A percentile compares a stretch with the other conserved stretches of the same genome.
These are phyloP conservation scores for Artomyces pyxidatus DNA, from an alignment of 768 basidiomycete genomes.

Conservation along the genomic window DNA sequence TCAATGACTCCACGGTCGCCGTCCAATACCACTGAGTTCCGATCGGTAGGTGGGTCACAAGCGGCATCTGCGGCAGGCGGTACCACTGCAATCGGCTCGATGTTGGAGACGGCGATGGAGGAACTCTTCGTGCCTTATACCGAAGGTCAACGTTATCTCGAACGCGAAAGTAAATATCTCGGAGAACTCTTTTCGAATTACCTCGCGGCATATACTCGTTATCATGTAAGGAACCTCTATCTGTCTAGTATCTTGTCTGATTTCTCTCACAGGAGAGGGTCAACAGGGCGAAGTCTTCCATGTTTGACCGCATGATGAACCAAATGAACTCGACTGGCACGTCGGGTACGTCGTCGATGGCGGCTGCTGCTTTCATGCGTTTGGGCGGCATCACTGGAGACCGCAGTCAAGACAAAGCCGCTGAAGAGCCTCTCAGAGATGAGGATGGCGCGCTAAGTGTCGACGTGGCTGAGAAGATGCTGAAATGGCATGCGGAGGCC, in stretches of 20 bases:
- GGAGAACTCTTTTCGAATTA: constrained; percentile 70
- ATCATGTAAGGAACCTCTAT: constrained; percentile 57
- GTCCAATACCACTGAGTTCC: constrained; percentile 54
- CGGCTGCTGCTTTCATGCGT: constrained; percentile 83
- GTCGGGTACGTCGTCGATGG: constrained; percentile 57
- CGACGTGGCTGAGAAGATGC: constrained; percentile 78
- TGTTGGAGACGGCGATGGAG: constrained; percentile 95
- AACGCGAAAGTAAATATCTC: constrained; percentile 81
- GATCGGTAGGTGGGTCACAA: constrained; percentile 31
- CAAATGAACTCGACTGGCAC: constrained; percentile 69
- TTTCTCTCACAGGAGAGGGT: constrained; percentile 37
- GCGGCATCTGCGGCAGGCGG: constrained; percentile 34
- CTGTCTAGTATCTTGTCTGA: neutral
- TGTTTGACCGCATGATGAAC: constrained; percentile 90
- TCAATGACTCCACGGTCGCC: constrained; percentile 57
- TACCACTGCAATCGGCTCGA: constrained; percentile 49
- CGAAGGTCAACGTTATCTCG: constrained; percentile 87
- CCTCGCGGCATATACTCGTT: constrained; percentile 71
- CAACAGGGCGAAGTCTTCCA: constrained; percentile 60
- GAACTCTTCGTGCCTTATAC: constrained; percentile 93
- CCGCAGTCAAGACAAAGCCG: constrained; percentile 38
- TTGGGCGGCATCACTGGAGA: constrained; percentile 73
- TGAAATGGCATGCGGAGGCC: constrained; percentile 97
- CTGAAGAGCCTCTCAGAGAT: constrained; percentile 66
- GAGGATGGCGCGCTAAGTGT: constrained; percentile 78